Evolutionary conservation across 768 basidiomycete species (phyloP).

Genomic region (Trametes gibbosa): DNA sequence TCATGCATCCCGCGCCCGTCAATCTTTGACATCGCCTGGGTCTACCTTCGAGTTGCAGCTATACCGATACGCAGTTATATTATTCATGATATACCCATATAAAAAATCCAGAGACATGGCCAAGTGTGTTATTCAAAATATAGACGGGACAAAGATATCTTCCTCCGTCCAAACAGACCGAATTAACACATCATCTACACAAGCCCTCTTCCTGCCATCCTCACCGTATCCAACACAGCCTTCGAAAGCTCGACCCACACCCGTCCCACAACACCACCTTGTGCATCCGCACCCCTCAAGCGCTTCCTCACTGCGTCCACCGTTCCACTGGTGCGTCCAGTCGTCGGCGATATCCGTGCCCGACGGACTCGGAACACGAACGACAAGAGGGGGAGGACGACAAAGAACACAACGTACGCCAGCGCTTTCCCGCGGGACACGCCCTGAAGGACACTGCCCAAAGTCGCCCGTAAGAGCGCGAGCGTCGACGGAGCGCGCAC

Average conservation of each 20-base stretch:
- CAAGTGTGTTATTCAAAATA: constrained; percentile 38
- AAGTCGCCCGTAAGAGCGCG: constrained; percentile 22
- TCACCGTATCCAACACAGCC: constrained; percentile 62
- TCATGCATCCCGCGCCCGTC: no score
- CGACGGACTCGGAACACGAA: constrained; percentile 52
- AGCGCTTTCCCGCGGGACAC: constrained; percentile 48
- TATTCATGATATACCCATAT: neutral
- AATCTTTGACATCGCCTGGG: no score
- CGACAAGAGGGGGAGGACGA: constrained; percentile 43
- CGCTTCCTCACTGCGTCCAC: constrained; percentile 59
- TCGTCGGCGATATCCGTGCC: constrained; percentile 29
- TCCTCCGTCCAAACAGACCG: neutral
- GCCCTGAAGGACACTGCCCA: constrained; percentile 39
- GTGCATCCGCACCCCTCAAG: constrained; percentile 42
- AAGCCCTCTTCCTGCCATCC: constrained; percentile 75
- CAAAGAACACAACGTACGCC: constrained; percentile 41
- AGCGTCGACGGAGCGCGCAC: constrained; percentile 24
- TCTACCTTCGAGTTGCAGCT: no score
- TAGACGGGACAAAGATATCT: constrained; percentile 26
- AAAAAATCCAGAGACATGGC: no score
- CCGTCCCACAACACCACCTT: constrained; percentile 33
- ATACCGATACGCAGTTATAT: neutral
- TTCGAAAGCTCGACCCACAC: constrained; percentile 52
- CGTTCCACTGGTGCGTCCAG: constrained; percentile 30
- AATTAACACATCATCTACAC: constrained; percentile 36